Conservation (phyloP, 2,329 filamentous ascomycete genomes). For the Gremmenia infestans region DNA sequence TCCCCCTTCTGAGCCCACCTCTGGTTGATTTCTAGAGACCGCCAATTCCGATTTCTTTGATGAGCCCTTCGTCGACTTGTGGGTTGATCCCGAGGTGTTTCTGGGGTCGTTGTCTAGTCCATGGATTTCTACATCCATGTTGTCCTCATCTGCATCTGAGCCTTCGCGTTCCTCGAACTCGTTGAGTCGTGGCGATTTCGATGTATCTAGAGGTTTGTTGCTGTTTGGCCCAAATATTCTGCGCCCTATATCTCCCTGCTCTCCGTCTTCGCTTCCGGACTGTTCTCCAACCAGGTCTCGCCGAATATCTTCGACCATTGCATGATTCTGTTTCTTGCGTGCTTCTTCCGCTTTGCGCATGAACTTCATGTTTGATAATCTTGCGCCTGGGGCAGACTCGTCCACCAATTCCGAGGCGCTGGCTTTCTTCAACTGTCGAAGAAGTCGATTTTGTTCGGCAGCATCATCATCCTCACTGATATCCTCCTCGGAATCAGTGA, state of each 20-base stretch:
- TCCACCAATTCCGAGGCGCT: slow-evolving; percentile 43
- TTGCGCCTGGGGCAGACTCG: slow-evolving; percentile 51
- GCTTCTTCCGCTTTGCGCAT: slow-evolving; percentile 86
- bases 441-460: slow-evolving; percentile 42
- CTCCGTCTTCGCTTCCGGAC: slow-evolving; percentile 50
- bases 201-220: slow-evolving; percentile 35
- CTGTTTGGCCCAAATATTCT: slow-evolving; percentile 58
- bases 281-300: slow-evolving; percentile 63
- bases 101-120: slow-evolving; percentile 11
- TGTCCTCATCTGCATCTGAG: slow-evolving; percentile 40
- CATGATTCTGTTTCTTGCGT: slow-evolving; percentile 75
- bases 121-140: slow-evolving; percentile 29
- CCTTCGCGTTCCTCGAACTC: slow-evolving; percentile 58
- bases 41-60: not conserved
- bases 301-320: slow-evolving; percentile 63
- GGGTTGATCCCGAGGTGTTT: slow-evolving; percentile 1
- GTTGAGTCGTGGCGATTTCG: slow-evolving; percentile 30
- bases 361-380: slow-evolving; percentile 81
- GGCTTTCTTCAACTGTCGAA: slow-evolving; percentile 44
- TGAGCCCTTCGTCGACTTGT: slow-evolving; percentile 10
- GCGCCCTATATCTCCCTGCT: slow-evolving; percentile 61
- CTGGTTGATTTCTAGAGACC: slow-evolving; percentile 7
- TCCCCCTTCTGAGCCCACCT: slow-evolving; percentile 23
- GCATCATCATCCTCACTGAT: slow-evolving; percentile 45
- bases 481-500: slow-evolving; percentile 55